Base-by-base conservation (phyloP, 2,329 filamentous ascomycete species). In the Talaromyces sp. region DNA sequence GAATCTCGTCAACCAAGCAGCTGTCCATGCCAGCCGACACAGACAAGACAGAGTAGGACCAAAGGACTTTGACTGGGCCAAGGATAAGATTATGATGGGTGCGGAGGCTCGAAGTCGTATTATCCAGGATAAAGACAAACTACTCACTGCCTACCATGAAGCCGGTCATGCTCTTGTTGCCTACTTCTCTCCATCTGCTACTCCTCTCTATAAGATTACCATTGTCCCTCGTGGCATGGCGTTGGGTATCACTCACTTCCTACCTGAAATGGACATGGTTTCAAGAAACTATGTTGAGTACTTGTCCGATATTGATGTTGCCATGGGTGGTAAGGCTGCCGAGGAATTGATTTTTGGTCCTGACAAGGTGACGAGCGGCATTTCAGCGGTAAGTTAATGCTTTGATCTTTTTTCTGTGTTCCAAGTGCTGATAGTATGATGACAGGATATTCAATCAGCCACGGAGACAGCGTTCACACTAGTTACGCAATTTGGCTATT, bases 31-130 rank as follows among this genome's bases (percentile, higher is more conserved):
- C n/a, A 96, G 91, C 68, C 91, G 94, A 72, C 83, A 89, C 64
- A 94, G 92, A 75, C 83, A 88, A 39, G 80, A 80, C 60, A 82
- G 87, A 46, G 89, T 99, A 55, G 82, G 83, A 11, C 88, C 91
- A 73, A 75, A 82, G 35, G 91, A 97, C 69, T 87, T 97, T 63
- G 92, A 97, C 66, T 99, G 93, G 92, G 94, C 94, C 58, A 97
- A 96, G 76, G 94, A 99, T 78, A 94, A 94, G 77, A 89, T 99
- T 56, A 88, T 96, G 73, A 96, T 99, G 91, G 94, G 94, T 37
- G 89, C 93, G 2, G 94, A 99, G 77, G 86, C 88, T 70, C 89
- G 87, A 72, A 96, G 88, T 65, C 91, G 93, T 76, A 84, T 97
- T 57, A 93, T 99, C 57, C 89, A 88, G 43, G 85, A 93, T 63